Evolutionary conservation across 2,329 filamentous ascomycete species (phyloP).

Genomic region (Colletotrichum sublineola): DNA sequence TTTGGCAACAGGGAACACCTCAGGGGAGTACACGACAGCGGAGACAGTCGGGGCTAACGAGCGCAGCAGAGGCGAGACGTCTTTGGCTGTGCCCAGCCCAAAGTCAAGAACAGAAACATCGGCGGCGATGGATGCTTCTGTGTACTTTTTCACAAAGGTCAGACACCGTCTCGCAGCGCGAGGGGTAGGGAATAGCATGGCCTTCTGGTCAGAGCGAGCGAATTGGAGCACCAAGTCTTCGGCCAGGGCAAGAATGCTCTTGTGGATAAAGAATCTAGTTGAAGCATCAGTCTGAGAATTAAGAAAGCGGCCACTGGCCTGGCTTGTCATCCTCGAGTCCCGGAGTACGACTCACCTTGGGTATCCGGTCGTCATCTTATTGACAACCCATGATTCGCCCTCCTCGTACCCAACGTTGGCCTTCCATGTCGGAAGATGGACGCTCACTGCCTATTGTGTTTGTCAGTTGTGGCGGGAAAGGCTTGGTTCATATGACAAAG

Average conservation of each 20-base stretch:
- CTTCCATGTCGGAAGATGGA: conserved; percentile 93
- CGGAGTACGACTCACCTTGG: conserved; percentile 70
- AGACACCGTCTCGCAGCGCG: conserved; percentile 79
- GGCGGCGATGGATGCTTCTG: conserved; percentile 62
- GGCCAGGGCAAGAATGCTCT: conserved; percentile 81
- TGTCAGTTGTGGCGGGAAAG: background rate
- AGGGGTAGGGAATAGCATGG: conserved; percentile 86
- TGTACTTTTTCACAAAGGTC: conserved; percentile 76
- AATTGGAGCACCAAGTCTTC: conserved; percentile 74
- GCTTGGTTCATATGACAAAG: conserved; percentile 8
- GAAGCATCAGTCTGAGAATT: conserved; percentile 38
- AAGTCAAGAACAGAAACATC: conserved; percentile 73
- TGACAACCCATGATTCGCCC: conserved; percentile 87
- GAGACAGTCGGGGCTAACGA: conserved; percentile 72
- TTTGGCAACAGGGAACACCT: conserved; percentile 81
- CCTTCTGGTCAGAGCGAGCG: conserved; percentile 73
- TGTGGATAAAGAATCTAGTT: conserved; percentile 93
- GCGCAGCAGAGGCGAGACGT: conserved; percentile 64
- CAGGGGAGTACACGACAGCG: conserved; percentile 78
- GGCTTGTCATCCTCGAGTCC: background rate
- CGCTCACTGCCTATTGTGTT: conserved; percentile 83
- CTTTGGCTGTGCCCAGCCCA: conserved; percentile 69
- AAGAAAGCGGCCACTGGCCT: background rate
- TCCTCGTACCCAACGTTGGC: conserved; percentile 95
- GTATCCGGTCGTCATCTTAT: conserved; percentile 90